These are phyloP conservation scores for Saksenaea vasiformis DNA, from an alignment of 371 early-diverging fungal genomes.

Conservation along the genomic window DNA sequence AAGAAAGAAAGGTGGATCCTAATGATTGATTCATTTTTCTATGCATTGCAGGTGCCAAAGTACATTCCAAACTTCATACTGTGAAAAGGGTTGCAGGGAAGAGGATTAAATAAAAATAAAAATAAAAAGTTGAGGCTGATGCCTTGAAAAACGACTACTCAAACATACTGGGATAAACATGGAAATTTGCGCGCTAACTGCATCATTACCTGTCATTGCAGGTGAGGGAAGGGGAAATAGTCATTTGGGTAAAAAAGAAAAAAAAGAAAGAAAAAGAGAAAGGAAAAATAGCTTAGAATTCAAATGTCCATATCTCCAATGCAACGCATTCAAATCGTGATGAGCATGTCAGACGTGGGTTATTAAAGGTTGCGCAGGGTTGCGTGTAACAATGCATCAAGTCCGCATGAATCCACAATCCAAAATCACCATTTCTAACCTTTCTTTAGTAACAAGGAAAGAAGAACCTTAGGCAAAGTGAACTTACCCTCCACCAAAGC, in stretches of 20 bases:
- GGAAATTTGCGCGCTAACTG: not conserved
- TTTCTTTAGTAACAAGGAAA: not conserved
- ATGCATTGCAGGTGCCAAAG: not conserved
- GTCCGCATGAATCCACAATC: slow-evolving; percentile 39
- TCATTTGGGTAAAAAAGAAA: not conserved
- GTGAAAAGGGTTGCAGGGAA: not conserved
- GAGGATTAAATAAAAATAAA: not conserved
- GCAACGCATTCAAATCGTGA: slow-evolving; percentile 34
- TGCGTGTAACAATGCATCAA: slow-evolving; percentile 40
- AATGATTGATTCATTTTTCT: not conserved
- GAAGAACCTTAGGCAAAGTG: not conserved
- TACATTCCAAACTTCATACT: not conserved
- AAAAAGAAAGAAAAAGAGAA: no score
- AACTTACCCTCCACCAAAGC: slow-evolving; percentile 36
- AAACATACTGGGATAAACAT: not conserved
- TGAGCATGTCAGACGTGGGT: slow-evolving; percentile 20
- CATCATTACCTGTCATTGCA: not conserved
- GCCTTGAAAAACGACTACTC: not conserved
- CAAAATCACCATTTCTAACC: slow-evolving; percentile 33
- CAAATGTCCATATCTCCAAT: slow-evolving; percentile 42
- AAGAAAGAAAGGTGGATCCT: not conserved
- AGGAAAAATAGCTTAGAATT: no score
- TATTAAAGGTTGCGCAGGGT: slow-evolving; percentile 39
- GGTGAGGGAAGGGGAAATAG: not conserved
- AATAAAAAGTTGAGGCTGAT: no score